Percentiles rank a stretch among this genome's conserved stretches.
These are phyloP conservation scores for Tephrocybe sp. DNA, from an alignment of 768 basidiomycete genomes.

Conservation along the genomic window DNA sequence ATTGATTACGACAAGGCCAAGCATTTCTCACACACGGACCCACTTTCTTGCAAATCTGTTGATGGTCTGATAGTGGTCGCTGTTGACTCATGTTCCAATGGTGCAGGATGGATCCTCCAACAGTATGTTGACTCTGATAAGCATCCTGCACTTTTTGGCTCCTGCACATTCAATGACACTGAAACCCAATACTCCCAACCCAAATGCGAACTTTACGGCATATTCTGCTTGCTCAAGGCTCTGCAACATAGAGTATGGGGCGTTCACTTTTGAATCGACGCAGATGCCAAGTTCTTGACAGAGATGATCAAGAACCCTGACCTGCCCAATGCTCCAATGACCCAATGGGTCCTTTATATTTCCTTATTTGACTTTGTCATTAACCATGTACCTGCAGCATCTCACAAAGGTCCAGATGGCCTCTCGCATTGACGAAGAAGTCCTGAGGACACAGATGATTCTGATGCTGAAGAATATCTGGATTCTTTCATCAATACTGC, in stretches of 20 bases:
- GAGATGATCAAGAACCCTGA: slow-evolving; percentile 38
- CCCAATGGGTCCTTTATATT: slow-evolving; percentile 38
- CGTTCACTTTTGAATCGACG: slow-evolving; percentile 29
- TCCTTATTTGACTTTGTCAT: slow-evolving; percentile 34
- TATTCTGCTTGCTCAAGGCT: slow-evolving; percentile 31
- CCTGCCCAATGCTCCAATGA: too few relatives aligned
- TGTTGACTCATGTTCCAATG: slow-evolving; percentile 31
- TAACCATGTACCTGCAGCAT: slow-evolving; percentile 31
- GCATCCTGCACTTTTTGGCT: slow-evolving; percentile 28
- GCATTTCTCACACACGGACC: neutral
- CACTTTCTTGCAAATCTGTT: slow-evolving; percentile 10
- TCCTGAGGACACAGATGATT: too few relatives aligned
- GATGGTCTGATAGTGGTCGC: slow-evolving; percentile 27
- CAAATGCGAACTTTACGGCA: slow-evolving; percentile 36
- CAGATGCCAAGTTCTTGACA: slow-evolving; percentile 34
- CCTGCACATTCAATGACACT: slow-evolving; percentile 30
- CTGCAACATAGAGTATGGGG: slow-evolving; percentile 30
- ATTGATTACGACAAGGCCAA: slow-evolving; percentile 29
- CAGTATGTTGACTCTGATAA: slow-evolving; percentile 24
- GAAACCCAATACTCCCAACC: slow-evolving; percentile 35
- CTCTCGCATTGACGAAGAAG: too few relatives aligned
- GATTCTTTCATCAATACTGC: too few relatives aligned
- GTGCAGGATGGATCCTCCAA: slow-evolving; percentile 33
- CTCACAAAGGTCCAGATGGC: too few relatives aligned
- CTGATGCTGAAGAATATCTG: too few relatives aligned